Percentiles rank a stretch among this genome's conserved stretches.
phyloP scores from a whole-genome alignment of 2,329 filamentous ascomycete species.

The Phialemonium atrogriseum region DNA sequence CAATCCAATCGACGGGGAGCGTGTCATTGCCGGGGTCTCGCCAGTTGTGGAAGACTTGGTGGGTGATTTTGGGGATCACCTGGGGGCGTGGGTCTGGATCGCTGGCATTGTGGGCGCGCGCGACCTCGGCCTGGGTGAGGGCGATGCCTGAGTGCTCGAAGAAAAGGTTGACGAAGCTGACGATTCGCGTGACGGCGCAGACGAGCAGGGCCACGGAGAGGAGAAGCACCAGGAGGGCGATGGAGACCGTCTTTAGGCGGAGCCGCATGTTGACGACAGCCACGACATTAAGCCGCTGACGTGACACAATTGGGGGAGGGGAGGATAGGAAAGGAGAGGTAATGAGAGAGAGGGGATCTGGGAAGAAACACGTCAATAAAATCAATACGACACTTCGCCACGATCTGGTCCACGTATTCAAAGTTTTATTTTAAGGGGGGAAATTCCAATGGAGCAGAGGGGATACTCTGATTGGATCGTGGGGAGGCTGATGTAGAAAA shows the following conservation, averaged over 20 bases:
- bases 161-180: conserved; percentile 13
- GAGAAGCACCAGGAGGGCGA: conserved; percentile 3
- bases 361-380: too few species aligned
- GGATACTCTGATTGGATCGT: too few species aligned
- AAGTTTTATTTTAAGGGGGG: too few species aligned
- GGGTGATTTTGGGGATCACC: conserved; percentile 17
- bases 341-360: too few species aligned
- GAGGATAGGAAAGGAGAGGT: too few species aligned
- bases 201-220: conserved; percentile 8
- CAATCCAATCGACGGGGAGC: not conserved
- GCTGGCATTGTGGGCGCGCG: not conserved
- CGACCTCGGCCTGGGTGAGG: conserved; percentile 12
- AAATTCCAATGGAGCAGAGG: too few species aligned
- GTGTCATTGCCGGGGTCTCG: conserved; percentile 9
- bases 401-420: too few species aligned
- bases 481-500: too few species aligned
- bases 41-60: conserved; percentile 20
- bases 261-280: not conserved
- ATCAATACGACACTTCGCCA: too few species aligned
- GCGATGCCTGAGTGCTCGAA: conserved; percentile 14
- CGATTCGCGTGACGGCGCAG: conserved; percentile 9
- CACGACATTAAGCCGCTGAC: too few species aligned
- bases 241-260: not conserved
- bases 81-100: conserved; percentile 4
- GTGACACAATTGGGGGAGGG: too few species aligned